phyloP scores from a whole-genome alignment of 1,284 basidiomycete genomes.

The Austroboletus niveus region DNA sequence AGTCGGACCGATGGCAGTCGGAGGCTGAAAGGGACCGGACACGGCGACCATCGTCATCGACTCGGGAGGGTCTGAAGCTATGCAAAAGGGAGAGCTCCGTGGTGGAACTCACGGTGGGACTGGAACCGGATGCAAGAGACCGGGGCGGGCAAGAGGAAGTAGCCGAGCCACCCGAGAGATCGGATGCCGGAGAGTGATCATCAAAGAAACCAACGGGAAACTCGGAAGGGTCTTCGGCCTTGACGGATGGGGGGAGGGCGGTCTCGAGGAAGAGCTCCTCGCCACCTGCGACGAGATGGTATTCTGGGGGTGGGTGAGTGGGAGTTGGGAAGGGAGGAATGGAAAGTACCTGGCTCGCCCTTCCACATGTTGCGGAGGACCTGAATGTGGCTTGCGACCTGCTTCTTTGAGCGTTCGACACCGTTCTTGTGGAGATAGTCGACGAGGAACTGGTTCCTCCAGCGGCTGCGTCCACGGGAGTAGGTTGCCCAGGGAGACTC shows the following conservation, averaged over 20 bases:
- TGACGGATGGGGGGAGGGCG: constrained; percentile 42
- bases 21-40: constrained; percentile 32
- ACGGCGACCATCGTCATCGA: constrained; percentile 31
- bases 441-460: constrained; percentile 80
- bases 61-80: constrained; percentile 16
- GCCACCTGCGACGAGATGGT: constrained; percentile 66
- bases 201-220: constrained; percentile 31
- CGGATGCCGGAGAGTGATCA: constrained; percentile 33
- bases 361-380: constrained; percentile 85
- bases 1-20: constrained; percentile 26
- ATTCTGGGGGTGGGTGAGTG: constrained; percentile 42
- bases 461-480: constrained; percentile 70
- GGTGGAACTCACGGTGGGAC: constrained; percentile 21
- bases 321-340: constrained; percentile 3
- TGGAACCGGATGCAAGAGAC: constrained; percentile 26
- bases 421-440: constrained; percentile 67
- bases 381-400: constrained; percentile 81
- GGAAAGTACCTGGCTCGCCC: constrained; percentile 60
- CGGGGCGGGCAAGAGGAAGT: constrained; percentile 28
- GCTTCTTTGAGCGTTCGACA: constrained; percentile 73
- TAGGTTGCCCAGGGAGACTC: constrained; percentile 75
- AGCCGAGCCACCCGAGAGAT: constrained; percentile 30
- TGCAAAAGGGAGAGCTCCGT: constrained; percentile 29
- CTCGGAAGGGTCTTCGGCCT: constrained; percentile 48
- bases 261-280: constrained; percentile 65